These are phyloP conservation scores for Termitomyces sp. DNA, from an alignment of 768 basidiomycete genomes.

Conservation along the genomic window DNA sequence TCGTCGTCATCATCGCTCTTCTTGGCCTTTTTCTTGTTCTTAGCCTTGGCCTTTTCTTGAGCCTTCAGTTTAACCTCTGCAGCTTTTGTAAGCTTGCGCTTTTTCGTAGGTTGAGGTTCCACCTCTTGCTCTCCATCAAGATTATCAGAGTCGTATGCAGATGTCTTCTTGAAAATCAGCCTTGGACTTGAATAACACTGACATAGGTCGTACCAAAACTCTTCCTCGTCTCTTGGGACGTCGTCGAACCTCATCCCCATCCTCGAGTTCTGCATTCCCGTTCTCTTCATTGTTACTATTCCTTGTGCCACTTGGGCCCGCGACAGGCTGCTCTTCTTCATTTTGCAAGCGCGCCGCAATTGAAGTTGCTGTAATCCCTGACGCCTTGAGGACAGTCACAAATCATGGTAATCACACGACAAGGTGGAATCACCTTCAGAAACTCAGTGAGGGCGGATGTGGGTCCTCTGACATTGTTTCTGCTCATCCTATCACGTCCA, in stretches of 20 bases:
- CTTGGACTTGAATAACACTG: neutral
- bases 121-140: constrained; percentile 53
- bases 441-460: constrained; percentile 82
- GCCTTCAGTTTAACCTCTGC: constrained; percentile 33
- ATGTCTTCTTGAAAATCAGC: constrained; percentile 12
- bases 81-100: constrained; percentile 48
- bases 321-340: constrained; percentile 29
- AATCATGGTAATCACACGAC: neutral
- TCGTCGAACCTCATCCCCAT: constrained; percentile 9
- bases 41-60: constrained; percentile 32
- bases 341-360: constrained; percentile 32
- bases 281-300: constrained; percentile 6
- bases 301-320: constrained; percentile 35
- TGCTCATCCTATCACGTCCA: constrained; percentile 11
- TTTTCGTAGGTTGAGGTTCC: constrained; percentile 38
- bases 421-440: constrained; percentile 43
- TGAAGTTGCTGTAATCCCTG: constrained; percentile 42
- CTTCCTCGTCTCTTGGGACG: neutral
- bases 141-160: constrained; percentile 67
- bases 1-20: constrained; percentile 44
- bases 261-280: constrained; percentile 9
- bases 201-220: constrained; percentile 3
- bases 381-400: constrained; percentile 23
- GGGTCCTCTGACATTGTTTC: constrained; percentile 70
- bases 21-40: constrained; percentile 37